phyloP scores from a whole-genome alignment of 2,329 filamentous ascomycete species.

The Penicillium capsulatum region DNA sequence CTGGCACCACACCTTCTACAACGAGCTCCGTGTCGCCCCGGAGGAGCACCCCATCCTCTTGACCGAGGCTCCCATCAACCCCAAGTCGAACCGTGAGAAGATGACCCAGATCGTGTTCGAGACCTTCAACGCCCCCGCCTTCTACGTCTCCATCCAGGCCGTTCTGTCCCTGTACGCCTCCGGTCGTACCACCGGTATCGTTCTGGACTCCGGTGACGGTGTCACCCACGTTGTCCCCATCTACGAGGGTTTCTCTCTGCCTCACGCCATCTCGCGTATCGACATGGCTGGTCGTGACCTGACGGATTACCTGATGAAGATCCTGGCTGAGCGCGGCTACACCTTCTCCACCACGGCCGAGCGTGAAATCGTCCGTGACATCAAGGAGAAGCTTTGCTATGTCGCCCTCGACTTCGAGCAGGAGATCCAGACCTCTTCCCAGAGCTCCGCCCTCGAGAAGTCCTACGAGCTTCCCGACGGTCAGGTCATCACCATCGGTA shows the following conservation, averaged over 20 bases:
- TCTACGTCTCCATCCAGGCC: slow-evolving; percentile 99
- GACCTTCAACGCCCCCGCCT: slow-evolving; percentile 99
- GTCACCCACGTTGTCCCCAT: slow-evolving; percentile 99
- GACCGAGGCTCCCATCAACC: slow-evolving; percentile 99
- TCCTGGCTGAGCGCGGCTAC: slow-evolving; percentile 98
- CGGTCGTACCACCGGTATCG: slow-evolving; percentile 99
- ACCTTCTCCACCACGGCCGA: slow-evolving; percentile 99
- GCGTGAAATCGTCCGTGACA: slow-evolving; percentile 99
- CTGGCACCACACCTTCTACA: slow-evolving; percentile 99
- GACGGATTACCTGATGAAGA: slow-evolving; percentile 99
- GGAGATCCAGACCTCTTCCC: slow-evolving; percentile 99
- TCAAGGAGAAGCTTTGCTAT: slow-evolving; percentile 99
- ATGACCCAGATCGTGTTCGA: slow-evolving; percentile 99
- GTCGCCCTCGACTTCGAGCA: slow-evolving; percentile 99
- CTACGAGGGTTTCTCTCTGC: slow-evolving; percentile 99
- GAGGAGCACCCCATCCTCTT: slow-evolving; percentile 99
- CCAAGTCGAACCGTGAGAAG: slow-evolving; percentile 99
- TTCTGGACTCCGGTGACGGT: slow-evolving; percentile 99
- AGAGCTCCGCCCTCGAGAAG: slow-evolving; percentile 99
- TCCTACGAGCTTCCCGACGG: slow-evolving; percentile 99
- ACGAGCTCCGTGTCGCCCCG: slow-evolving; percentile 98
- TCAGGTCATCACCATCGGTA: slow-evolving; percentile 99
- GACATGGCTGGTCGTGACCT: slow-evolving; percentile 99
- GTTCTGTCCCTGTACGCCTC: slow-evolving; percentile 99
- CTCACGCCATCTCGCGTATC: slow-evolving; percentile 99